Evolutionary conservation across 495 filamentous ascomycete species (phyloP).

Genomic region (Penicillium canariense): DNA sequence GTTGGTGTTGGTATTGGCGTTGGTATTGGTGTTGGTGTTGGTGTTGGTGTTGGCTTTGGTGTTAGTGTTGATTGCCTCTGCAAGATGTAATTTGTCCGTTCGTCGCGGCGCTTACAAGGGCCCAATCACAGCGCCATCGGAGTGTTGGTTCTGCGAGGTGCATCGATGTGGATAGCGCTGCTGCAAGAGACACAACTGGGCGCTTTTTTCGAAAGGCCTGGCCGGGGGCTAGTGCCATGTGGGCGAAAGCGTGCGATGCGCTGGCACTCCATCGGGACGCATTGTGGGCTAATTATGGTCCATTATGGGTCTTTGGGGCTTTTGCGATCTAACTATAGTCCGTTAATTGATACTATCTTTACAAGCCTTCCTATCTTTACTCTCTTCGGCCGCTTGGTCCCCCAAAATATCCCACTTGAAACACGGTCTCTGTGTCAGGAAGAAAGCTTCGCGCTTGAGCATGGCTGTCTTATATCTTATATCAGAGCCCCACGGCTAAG

Average conservation of each 20-base stretch:
- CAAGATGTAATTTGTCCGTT: slow-evolving; percentile 7
- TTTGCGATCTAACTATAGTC: slow-evolving; percentile 28
- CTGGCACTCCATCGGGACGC: slow-evolving; percentile 6
- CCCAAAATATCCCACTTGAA: slow-evolving; percentile 26
- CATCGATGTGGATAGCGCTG: neutral
- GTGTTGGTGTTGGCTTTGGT: slow-evolving; percentile 10
- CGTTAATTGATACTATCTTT: slow-evolving; percentile 26
- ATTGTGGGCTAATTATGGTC: slow-evolving; percentile 26
- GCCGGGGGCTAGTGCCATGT: slow-evolving; percentile 4
- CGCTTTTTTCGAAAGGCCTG: slow-evolving; percentile 5
- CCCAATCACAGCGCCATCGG: slow-evolving; percentile 10
- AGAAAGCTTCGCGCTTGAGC: slow-evolving; percentile 17
- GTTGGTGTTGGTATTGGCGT: no score
- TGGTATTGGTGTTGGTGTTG: neutral
- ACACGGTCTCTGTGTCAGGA: slow-evolving; percentile 23
- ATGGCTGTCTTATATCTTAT: no score
- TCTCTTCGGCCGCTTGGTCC: neutral
- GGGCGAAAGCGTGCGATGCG: neutral
- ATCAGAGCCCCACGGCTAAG: no score
- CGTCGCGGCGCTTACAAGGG: slow-evolving; percentile 9
- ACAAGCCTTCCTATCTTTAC: slow-evolving; percentile 8
- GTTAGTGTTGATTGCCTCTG: no score
- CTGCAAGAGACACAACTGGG: slow-evolving; percentile 4
- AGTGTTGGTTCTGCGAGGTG: slow-evolving; percentile 19
- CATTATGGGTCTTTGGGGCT: slow-evolving; percentile 7